Evolutionary conservation across 345 rosid species (phyloP), one percentile per base, ranked within the genome.

Genomic region (Noccaea bulbosa): DNA sequence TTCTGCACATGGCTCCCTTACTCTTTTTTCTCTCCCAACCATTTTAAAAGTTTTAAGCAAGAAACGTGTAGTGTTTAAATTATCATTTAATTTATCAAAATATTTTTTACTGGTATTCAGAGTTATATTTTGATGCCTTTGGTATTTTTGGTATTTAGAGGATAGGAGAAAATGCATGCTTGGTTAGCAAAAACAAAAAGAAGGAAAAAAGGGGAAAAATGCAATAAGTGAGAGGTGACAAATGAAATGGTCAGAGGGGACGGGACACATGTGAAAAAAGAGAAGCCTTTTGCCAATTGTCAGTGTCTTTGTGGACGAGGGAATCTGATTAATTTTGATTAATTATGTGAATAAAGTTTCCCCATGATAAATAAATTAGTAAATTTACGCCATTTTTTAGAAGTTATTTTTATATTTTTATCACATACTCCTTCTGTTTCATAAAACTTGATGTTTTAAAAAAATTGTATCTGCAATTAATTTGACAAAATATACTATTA

Each of bases 281-380:
- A 35, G 17, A 62, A 39, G 38, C 33, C 11, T 69, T 62, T 62
- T 68, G 44, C 52, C 64, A 45, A 37, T 62, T 74, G 79, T 69
- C 79, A 68, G 79, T 62, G 65, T 75, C 70, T 75, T 75, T 62
- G 65, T 46, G 70, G 70, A 68, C 37, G 41, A 46, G 0, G 7
- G 79, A 69, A 62, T 75, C 79, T 38, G 73, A 67, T 75, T 62
- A 59, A 68, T 53, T 53, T 74, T 17, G 20, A 17, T 17, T 16
- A 8, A 44, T 60, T 44, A 11, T n/a, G 51, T 54, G 47, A 58
- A 24, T 24, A 24, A 24, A 2, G 27, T 24, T 24, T 3, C 2
- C 27, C 27, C 27, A 24, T 24, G 2, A 24, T 24, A 24, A 17
- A 17, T 17, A 17, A 17, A 17, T 17, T 17, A 17, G 20, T 17